Evolutionary conservation across 306 rosid genomes (phyloP), one percentile per base, ranked within the genome.

Genomic region (Erythrophleum fordii): DNA sequence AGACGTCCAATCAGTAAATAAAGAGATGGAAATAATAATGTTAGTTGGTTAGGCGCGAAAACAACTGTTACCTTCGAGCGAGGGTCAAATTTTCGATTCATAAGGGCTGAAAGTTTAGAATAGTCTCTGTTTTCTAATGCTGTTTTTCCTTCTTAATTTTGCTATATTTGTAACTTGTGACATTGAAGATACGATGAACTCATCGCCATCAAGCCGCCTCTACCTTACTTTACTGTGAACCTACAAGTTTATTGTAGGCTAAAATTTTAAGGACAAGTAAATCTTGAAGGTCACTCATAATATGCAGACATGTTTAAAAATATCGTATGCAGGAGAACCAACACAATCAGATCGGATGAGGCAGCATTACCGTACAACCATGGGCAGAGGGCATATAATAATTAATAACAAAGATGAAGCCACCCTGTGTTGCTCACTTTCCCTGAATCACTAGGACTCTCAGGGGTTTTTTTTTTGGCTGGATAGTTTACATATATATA

Each of bases 401-500:
- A n/a, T n/a, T n/a, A n/a, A 37, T 25, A 42, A 20, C 28, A 44
- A 70, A 72, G 69, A 53, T 51, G 39, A 77, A 72, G 42, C 1
- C 17, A 34, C 62, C 25, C 6, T 14, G 73, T 53, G 69, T 76
- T 6, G 23, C 90, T 74, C 61, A 93, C 99, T 97, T 95, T 95
- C 72, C 98, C 98, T 46, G 99, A 95, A 88, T 95, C 99, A 79
- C 99, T 95, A 76, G 98, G 98, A 92, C 93, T 95, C 73, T 83
- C 87, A 0, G 92, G n/a, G n/a, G n/a, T n/a, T n/a, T n/a, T n/a
- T n/a, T n/a, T n/a, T n/a, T n/a, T n/a, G n/a, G n/a, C n/a, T n/a
- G n/a, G n/a, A n/a, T n/a, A n/a, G n/a, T n/a, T n/a, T n/a, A n/a
- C n/a, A n/a, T n/a, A n/a, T n/a, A n/a, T n/a, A n/a, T n/a, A n/a